Percentiles rank a stretch among this genome's conserved stretches.
Conservation (phyloP, 768 basidiomycete species). For the Boletus rufocinnamomeus region DNA sequence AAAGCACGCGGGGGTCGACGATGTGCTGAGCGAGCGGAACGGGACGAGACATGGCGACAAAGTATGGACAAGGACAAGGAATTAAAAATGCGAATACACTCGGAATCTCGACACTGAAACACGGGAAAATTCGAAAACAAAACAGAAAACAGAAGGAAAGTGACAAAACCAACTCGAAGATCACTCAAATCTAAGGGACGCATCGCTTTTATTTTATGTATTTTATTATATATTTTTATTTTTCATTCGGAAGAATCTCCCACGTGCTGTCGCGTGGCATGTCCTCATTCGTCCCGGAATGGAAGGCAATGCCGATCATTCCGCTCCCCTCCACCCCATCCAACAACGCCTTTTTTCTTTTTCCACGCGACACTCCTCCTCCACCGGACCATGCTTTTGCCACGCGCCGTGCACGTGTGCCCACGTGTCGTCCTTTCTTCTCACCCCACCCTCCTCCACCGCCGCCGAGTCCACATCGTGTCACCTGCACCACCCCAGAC, state of each 20-base stretch:
- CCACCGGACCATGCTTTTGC: neutral
- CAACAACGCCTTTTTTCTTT: no score
- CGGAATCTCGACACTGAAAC: neutral
- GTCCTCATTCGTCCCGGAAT: conserved; percentile 3
- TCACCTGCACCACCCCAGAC: no score
- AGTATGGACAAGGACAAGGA: conserved; percentile 18
- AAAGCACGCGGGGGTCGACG: conserved; percentile 31
- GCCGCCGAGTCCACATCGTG: neutral
- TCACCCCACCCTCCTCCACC: neutral
- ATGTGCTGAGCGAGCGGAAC: conserved; percentile 28
- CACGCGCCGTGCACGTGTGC: conserved; percentile 24
- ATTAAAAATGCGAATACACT: neutral
- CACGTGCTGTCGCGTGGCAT: conserved; percentile 32
- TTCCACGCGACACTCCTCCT: neutral
- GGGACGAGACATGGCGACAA: conserved; percentile 19
- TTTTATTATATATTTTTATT: conserved; percentile 6
- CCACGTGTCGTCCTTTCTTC: conserved; percentile 13
- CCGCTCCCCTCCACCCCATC: neutral
- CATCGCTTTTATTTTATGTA: conserved; percentile 12
- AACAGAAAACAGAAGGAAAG: neutral
- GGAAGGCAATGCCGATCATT: neutral
- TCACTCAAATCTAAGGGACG: conserved; percentile 1
- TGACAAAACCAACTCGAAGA: neutral
- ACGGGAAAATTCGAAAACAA: neutral
- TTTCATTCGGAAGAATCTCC: conserved; percentile 12